Percentiles rank a stretch among this genome's conserved stretches.
Evolutionary conservation across 306 rosid genomes (phyloP).

Genomic region (Ziziphus jujuba): DNA sequence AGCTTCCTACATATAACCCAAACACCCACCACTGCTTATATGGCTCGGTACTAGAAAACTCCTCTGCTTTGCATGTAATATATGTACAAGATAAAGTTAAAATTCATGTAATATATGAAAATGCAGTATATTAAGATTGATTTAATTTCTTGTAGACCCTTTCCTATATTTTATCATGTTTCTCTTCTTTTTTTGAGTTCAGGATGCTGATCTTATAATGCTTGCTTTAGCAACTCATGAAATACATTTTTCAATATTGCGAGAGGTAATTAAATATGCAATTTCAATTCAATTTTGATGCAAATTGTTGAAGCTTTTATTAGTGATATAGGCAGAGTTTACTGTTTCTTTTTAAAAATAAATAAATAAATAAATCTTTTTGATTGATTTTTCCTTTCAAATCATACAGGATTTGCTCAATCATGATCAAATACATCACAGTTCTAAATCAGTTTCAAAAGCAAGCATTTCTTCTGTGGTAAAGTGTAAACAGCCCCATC

Average conservation of each 20-base stretch:
- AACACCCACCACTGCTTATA: slow-evolving; percentile 55
- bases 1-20: slow-evolving; percentile 38
- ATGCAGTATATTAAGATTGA: too few species aligned
- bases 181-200: slow-evolving; percentile 8
- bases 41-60: slow-evolving; percentile 42
- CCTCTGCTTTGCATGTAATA: too few species aligned
- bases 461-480: neutral
- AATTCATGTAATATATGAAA: too few species aligned
- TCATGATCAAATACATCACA: slow-evolving; percentile 1
- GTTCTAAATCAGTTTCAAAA: neutral
- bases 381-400: neutral
- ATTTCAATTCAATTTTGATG: too few species aligned
- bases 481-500: slow-evolving; percentile 21
- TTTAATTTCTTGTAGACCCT: neutral
- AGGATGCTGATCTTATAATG: slow-evolving; percentile 71
- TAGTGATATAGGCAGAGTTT: too few species aligned
- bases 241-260: slow-evolving; percentile 55
- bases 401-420: slow-evolving; percentile 17
- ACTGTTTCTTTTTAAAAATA: neutral
- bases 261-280: slow-evolving; percentile 49
- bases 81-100: too few species aligned
- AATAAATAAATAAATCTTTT: too few species aligned
- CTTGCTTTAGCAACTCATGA: slow-evolving; percentile 58
- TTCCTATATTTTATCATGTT: neutral
- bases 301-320: too few species aligned